A percentile compares a stretch with the other conserved stretches of the same genome.
Conservation (phyloP, 2,329 filamentous ascomycete genomes). For the Beauveria australis region DNA sequence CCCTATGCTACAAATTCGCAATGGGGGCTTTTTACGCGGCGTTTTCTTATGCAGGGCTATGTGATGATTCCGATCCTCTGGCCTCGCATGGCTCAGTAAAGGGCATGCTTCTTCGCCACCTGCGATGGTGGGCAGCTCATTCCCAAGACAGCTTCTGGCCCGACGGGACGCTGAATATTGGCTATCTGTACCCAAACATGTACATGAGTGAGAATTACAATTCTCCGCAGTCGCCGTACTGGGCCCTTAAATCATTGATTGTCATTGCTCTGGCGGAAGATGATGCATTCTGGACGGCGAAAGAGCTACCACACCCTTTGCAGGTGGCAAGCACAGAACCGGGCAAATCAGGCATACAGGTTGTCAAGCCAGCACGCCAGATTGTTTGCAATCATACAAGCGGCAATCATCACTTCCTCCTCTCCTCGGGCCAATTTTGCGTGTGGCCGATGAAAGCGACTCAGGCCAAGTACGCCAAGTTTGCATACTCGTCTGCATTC, state of each 20-base stretch:
- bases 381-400: constrained; percentile 31
- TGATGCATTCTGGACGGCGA: constrained; percentile 36
- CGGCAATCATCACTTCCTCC: constrained; percentile 33
- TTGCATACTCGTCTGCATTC: constrained; percentile 41
- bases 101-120: constrained; percentile 40
- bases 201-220: constrained; percentile 50
- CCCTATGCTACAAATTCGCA: constrained; percentile 43
- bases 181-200: constrained; percentile 36
- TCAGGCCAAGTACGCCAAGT: constrained; percentile 38
- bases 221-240: constrained; percentile 47
- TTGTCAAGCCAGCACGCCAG: constrained; percentile 26
- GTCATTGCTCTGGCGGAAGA: constrained; percentile 26
- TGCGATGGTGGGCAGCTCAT: constrained; percentile 39
- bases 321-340: not conserved
- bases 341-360: not conserved
- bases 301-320: constrained; percentile 25
- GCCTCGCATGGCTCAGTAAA: constrained; percentile 33
- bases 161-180: constrained; percentile 43
- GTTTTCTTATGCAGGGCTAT: constrained; percentile 32
- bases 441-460: constrained; percentile 30
- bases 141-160: constrained; percentile 36
- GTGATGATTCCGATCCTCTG: constrained; percentile 28
- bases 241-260: constrained; percentile 43
- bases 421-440: constrained; percentile 32
- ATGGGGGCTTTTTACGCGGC: constrained; percentile 41